phyloP scores from a whole-genome alignment of 306 rosid species.

The Leucaena leucocephala region DNA sequence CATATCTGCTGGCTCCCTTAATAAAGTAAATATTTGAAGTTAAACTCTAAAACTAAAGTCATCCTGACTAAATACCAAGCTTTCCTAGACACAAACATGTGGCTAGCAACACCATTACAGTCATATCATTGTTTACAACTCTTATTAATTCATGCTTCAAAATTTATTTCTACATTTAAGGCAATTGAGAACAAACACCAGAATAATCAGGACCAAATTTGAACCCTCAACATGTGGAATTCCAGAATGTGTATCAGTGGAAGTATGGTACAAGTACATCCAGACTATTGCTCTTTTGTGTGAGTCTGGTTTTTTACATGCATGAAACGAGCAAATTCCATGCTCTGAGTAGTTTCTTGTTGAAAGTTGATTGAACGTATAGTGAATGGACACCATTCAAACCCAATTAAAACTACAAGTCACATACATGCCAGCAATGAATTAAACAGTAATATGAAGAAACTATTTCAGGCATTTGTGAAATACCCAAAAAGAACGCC shows the following conservation, averaged over 20 bases:
- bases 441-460: constrained; percentile 15
- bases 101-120: constrained; percentile 4
- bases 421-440: constrained; percentile 23
- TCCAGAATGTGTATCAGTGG: not conserved
- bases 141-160: not conserved
- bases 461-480: constrained; percentile 6
- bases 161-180: not conserved
- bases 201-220: not conserved
- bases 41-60: not conserved
- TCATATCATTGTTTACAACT: not conserved
- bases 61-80: constrained; percentile 24
- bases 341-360: not conserved
- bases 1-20: constrained; percentile 1
- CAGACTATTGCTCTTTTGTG: not conserved
- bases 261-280: not conserved
- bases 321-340: constrained; percentile 19
- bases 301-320: constrained; percentile 11
- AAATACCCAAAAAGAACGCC: constrained; percentile 20
- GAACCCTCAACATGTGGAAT: not conserved
- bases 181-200: constrained; percentile 3
- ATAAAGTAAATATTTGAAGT: not conserved
- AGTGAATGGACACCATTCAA: constrained; percentile 7
- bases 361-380: constrained; percentile 9
- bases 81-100: not conserved
- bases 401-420: constrained; percentile 11